These are phyloP conservation scores for Aspergillus latus DNA, from an alignment of 2,329 filamentous ascomycete genomes.

Conservation along the genomic window DNA sequence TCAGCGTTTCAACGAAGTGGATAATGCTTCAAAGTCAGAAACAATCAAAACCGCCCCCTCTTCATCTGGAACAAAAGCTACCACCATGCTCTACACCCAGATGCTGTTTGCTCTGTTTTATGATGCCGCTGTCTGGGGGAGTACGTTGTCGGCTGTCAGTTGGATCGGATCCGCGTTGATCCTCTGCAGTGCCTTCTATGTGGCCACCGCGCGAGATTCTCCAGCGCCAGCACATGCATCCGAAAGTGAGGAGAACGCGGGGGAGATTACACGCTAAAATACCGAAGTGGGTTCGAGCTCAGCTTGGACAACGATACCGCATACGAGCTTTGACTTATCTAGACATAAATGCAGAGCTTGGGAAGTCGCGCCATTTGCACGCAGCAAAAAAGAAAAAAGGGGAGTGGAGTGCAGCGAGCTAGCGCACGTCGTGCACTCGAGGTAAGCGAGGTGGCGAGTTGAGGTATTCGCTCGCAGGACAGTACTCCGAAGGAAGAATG, in stretches of 20 bases:
- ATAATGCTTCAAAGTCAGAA: conserved; percentile 2
- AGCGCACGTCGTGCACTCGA: neutral
- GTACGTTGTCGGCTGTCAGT: conserved; percentile 57
- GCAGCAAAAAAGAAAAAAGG: neutral
- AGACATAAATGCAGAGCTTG: conserved; percentile 8
- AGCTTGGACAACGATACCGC: neutral
- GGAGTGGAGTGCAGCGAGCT: conserved; percentile 8
- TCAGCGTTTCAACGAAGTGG: conserved; percentile 7
- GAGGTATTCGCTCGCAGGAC: conserved; percentile 10
- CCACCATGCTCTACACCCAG: conserved; percentile 68
- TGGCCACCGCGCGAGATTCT: conserved; percentile 56
- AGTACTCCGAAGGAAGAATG: neutral
- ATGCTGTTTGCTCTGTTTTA: conserved; percentile 68
- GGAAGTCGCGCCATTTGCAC: too few relatives aligned
- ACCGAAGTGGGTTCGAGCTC: neutral
- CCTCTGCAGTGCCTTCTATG: conserved; percentile 64
- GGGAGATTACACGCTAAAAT: conserved; percentile 4
- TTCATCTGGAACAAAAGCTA: conserved; percentile 50
- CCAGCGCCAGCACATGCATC: conserved; percentile 3
- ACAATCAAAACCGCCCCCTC: conserved; percentile 4
- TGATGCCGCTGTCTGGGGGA: conserved; percentile 64
- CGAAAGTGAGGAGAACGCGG: conserved; percentile 3
- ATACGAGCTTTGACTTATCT: neutral
- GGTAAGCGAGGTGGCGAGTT: conserved; percentile 15
- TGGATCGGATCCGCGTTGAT: conserved; percentile 64